A percentile compares a stretch with the other conserved stretches of the same genome.
Conservation (phyloP, 2,329 filamentous ascomycete species). For the Alternaria metachromatica region DNA sequence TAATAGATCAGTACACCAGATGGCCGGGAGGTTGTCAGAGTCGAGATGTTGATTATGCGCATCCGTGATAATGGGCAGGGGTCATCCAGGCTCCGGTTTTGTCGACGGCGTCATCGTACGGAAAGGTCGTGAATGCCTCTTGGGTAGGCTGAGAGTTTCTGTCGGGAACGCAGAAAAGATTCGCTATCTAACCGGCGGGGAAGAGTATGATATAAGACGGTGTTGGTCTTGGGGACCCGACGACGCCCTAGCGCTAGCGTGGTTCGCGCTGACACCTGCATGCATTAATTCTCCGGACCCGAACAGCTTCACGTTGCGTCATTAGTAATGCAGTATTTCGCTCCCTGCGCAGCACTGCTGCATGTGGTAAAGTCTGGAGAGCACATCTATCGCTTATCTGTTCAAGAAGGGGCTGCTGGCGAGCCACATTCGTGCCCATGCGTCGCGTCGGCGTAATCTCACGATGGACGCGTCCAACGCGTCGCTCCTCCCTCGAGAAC, state of each 20-base stretch:
- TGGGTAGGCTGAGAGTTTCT: not conserved
- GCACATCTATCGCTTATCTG: not conserved
- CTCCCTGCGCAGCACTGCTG: not conserved
- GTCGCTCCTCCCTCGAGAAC: not conserved
- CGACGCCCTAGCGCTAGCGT: slow-evolving; percentile 7
- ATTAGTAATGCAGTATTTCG: not conserved
- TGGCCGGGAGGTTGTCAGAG: not conserved
- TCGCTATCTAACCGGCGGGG: not conserved
- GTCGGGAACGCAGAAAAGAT: not conserved
- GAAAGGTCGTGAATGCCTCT: not conserved
- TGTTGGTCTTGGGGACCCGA: slow-evolving; percentile 16
- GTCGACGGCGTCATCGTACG: not conserved
- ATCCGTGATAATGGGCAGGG: not conserved
- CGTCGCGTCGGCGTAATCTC: not conserved
- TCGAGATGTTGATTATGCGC: not conserved
- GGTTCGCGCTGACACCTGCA: slow-evolving; percentile 15
- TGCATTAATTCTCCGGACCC: slow-evolving; percentile 3
- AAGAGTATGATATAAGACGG: slow-evolving; percentile 6
- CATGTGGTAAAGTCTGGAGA: not conserved
- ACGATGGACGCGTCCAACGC: not conserved
- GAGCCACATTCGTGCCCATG: not conserved
- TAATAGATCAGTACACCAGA: not conserved
- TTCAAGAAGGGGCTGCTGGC: not conserved
- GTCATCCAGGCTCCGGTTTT: not conserved
- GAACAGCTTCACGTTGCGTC: not conserved